Evolutionary conservation across 345 rosid species (phyloP), one percentile per base, ranked within the genome.

Genomic region (Gossypium raimondii): DNA sequence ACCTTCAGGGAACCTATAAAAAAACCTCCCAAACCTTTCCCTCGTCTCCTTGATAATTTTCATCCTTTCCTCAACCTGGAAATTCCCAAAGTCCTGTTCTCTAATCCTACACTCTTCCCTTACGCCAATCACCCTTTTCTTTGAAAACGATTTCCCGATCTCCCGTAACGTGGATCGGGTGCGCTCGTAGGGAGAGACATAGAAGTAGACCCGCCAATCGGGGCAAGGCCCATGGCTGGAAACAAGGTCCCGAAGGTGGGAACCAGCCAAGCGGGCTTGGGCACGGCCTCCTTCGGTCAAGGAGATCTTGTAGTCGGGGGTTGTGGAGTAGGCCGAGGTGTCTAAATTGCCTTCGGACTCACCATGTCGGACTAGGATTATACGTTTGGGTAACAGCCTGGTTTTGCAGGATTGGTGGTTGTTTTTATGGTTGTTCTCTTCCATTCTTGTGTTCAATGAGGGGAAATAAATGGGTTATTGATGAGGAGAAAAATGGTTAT

Each of bases 81-180:
- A 95, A 73, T 95, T 95, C 70, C 98, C 99, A 68, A 95, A 95
- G 81, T 95, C 99, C 82, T 95, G 99, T 61, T 95, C 99, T 47
- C 99, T 72, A 13, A 95, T 80, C 56, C 99, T 80, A 47, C 97
- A 89, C 84, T 95, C 99, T 70, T 95, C 99, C 53, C 98, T 85
- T n/a, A 87, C 98, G 27, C 99, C 99, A 62, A 95, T 88, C 57
- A 95, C 89, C 73, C 70, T 66, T 20, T 84, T 82, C 77, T 85
- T 87, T 29, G 86, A 80, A 82, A 95, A 93, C 24, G 98, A 82
- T 75, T 90, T 79, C 41, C 99, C 99, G 59, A 95, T 88, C 91
- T 91, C 99, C 11, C 99, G 83, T 9, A 94, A 91, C 8, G 99
- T 95, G 45, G 99, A 91, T 73, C 90, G 81, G 50, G 98, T 90